phyloP scores from a whole-genome alignment of 805 yeast genomes.

The Kazachstania kunashirensis region DNA sequence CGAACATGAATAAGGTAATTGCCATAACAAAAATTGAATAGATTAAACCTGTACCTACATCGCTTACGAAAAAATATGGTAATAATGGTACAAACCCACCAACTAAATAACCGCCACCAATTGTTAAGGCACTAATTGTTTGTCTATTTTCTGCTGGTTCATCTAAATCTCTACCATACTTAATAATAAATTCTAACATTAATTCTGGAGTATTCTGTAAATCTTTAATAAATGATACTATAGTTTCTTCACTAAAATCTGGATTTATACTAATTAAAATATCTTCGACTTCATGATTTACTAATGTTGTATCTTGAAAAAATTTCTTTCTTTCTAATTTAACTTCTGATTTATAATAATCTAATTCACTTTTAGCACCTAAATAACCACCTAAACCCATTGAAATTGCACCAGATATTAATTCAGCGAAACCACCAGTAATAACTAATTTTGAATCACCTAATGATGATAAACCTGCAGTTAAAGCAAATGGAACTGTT shows the following conservation, averaged over 20 bases:
- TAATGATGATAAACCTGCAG: slow-evolving; percentile 87
- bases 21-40: slow-evolving; percentile 73
- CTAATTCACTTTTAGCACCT: slow-evolving; percentile 85
- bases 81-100: slow-evolving; percentile 89
- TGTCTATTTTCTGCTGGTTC: slow-evolving; percentile 93
- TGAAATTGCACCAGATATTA: slow-evolving; percentile 91
- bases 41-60: slow-evolving; percentile 70
- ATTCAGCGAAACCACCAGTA: slow-evolving; percentile 96
- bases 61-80: slow-evolving; percentile 76
- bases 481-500: slow-evolving; percentile 97
- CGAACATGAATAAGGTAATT: slow-evolving; percentile 77
- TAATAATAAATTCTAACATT: slow-evolving; percentile 77
- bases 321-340: slow-evolving; percentile 59
- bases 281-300: slow-evolving; percentile 74
- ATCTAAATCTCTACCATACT: slow-evolving; percentile 85
- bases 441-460: slow-evolving; percentile 87
- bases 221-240: slow-evolving; percentile 64
- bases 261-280: slow-evolving; percentile 60
- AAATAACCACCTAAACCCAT: slow-evolving; percentile 97
- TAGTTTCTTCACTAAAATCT: slow-evolving; percentile 55
- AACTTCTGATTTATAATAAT: slow-evolving; percentile 64
- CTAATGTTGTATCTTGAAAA: slow-evolving; percentile 51
- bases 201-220: slow-evolving; percentile 67
- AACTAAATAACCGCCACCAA: slow-evolving; percentile 77
- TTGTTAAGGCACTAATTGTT: slow-evolving; percentile 76